Evolutionary conservation across 257 asterid species (phyloP), one percentile per base, ranked within the genome.

Genomic region (Agastache rugosa): DNA sequence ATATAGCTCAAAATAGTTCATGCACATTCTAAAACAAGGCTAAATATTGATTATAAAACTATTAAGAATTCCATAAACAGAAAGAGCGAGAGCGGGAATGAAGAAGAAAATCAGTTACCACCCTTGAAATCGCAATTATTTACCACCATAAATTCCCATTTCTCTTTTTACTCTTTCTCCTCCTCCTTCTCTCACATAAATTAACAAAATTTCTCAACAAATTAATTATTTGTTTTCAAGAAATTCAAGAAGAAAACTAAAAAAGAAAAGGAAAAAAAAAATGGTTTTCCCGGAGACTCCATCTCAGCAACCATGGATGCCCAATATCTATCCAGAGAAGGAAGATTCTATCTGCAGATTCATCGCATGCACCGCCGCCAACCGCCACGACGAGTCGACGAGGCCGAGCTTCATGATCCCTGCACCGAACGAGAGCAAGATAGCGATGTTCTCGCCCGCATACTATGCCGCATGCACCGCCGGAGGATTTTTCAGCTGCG

Each of bases 401-500:
- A 55, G 66, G 69, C 77, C 53, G 63, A 72, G 71, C 6, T 79
- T 91, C 65, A 54, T 83, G 84, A 83, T 92, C 47, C 90, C 79
- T 16, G 79, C 95, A 2, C 96, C 96, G 6, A 79, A 71, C 8
- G 97, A 92, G 79, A 75, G 85, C 75, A 83, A 74, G 76, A 83
- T 90, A 25, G 73, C 76, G 78, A 69, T 92, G 93, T 88, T 64
- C 80, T 90, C 96, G 6, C 90, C 96, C 11, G 82, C 81, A 16
- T 90, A 63, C 69, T 92, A 92, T 23, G 92, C 84, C 3, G 92
- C 95, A 2, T 92, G 96, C 80, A 85, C 96, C 5, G 76, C 77
- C 17, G 96, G 88, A 8, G 97, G 97, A 34, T 82, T 80, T 6
- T 74, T 90, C 66, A 80, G 96, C 73, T 88, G 96, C 71, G 97